Percentiles rank a stretch among this genome's conserved stretches.
Conservation (phyloP, 352 stramenopile genomes). For the Pythium coloratum region DNA sequence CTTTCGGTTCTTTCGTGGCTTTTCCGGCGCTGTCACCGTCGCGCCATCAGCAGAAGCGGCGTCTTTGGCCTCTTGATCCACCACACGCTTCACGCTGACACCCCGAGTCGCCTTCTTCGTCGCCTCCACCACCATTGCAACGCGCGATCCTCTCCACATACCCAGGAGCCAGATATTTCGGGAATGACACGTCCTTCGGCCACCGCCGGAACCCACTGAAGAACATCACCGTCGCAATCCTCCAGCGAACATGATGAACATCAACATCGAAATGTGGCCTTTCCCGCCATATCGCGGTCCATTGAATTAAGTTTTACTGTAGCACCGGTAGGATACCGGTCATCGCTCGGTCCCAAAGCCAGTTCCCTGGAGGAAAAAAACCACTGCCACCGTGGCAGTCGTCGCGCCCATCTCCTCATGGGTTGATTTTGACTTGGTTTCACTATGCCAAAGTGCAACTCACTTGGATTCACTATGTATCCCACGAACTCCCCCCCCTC, state of each 20-base stretch:
- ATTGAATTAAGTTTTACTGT: not conserved
- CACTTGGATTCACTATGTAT: slow-evolving; percentile 5
- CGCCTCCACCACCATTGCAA: not conserved
- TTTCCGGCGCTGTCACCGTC: not conserved
- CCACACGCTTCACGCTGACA: not conserved
- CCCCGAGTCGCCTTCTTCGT: not conserved
- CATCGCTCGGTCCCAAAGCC: not conserved
- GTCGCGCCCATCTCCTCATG: slow-evolving; percentile 2
- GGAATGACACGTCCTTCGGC: not conserved
- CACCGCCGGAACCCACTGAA: not conserved
- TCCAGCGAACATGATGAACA: not conserved
- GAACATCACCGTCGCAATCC: not conserved
- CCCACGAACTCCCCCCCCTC: not conserved
- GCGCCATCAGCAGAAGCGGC: not conserved
- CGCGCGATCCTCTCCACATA: not conserved
- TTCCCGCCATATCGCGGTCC: not conserved
- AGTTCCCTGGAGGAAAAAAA: not conserved
- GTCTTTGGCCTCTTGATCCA: not conserved
- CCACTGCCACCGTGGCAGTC: not conserved
- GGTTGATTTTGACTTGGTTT: slow-evolving; percentile 22
- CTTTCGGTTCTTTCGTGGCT: not conserved
- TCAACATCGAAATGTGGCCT: not conserved
- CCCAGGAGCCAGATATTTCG: not conserved
- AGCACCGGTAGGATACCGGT: not conserved
- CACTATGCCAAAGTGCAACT: not conserved